Evolutionary conservation across 306 rosid species (phyloP), one percentile per base, ranked within the genome.

Genomic region (Myrica gale): DNA sequence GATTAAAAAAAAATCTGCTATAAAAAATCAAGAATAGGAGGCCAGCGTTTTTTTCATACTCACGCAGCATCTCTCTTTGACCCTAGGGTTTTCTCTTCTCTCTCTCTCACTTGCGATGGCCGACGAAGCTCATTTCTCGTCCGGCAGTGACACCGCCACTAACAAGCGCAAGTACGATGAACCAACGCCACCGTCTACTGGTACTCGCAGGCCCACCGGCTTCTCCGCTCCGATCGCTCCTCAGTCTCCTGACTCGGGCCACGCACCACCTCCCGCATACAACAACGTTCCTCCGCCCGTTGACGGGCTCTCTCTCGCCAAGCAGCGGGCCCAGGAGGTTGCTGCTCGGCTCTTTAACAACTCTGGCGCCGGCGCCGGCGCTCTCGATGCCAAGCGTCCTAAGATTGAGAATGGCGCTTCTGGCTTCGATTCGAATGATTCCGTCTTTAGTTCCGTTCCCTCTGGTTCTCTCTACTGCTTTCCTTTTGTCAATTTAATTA

Each of bases 251-350:
- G 95, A 84, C 60, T 61, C 85, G 7, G 80, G 73, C 10, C 77
- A 74, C 61, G 83, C 76, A 5, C 75, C 81, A 1, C 90, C 88
- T 7, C 55, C 87, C 0, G 79, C 89, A 3, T 91, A 88, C 84
- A 88, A 85, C 76, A 89, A 69, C 91, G 96, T 87, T 3, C 89
- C 92, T 2, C 93, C 96, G 0, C 88, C 96, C 1, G 81, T 82
- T 43, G 85, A 88, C 53, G 98, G 88, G 60, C 82, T 96, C 80
- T 90, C 89, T 79, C 83, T 85, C n/a, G 97, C 97, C 76, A 96
- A 96, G 82, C 98, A 90, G 79, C 90, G 88, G 1, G 99, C 98
- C 2, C 99, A 96, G 83, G 97, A 92, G 88, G 93, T 96, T 42
- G 98, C 99, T 3, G 90, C 99, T 73, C 97, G 97, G 3, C 85